Evolutionary conservation across 2,329 filamentous ascomycete species (phyloP).

Genomic region (Scortechinia acanthostroma): DNA sequence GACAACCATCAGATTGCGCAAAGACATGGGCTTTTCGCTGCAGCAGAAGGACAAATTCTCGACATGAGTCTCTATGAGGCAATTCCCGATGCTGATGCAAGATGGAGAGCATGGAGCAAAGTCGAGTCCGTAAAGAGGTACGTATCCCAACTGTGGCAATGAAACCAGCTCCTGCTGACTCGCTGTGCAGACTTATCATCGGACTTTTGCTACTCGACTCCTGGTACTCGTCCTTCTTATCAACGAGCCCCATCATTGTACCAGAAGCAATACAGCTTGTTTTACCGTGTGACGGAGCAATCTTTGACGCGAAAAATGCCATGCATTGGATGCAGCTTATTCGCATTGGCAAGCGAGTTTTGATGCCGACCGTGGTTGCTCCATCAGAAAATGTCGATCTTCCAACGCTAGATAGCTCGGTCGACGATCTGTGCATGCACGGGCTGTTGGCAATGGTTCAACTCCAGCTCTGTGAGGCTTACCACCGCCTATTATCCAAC

Average conservation of each 20-base stretch:
- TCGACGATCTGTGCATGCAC: slow-evolving; percentile 16
- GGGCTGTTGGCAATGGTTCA: slow-evolving; percentile 26
- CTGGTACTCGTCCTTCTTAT: not conserved
- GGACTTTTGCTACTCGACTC: slow-evolving; percentile 10
- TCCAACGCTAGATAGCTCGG: slow-evolving; percentile 17
- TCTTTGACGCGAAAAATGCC: slow-evolving; percentile 12
- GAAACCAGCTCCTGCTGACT: not conserved
- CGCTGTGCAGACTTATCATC: slow-evolving; percentile 9
- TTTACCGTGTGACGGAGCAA: slow-evolving; percentile 16
- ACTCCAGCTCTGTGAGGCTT: slow-evolving; percentile 28
- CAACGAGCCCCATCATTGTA: slow-evolving; percentile 3
- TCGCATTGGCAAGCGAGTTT: slow-evolving; percentile 17
- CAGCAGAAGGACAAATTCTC: slow-evolving; percentile 30
- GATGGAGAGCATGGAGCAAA: slow-evolving; percentile 42
- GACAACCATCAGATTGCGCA: slow-evolving; percentile 28
- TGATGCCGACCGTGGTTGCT: slow-evolving; percentile 9
- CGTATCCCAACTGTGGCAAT: slow-evolving; percentile 4
- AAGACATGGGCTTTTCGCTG: slow-evolving; percentile 38
- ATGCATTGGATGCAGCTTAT: slow-evolving; percentile 25
- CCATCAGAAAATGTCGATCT: slow-evolving; percentile 19
- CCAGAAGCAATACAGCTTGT: slow-evolving; percentile 14
- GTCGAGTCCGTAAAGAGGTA: slow-evolving; percentile 39
- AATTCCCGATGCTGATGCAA: slow-evolving; percentile 30
- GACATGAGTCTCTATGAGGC: slow-evolving; percentile 29
- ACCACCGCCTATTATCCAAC: slow-evolving; percentile 28